Evolutionary conservation across 768 basidiomycete species (phyloP).

Genomic region (Trametopsis cervina): DNA sequence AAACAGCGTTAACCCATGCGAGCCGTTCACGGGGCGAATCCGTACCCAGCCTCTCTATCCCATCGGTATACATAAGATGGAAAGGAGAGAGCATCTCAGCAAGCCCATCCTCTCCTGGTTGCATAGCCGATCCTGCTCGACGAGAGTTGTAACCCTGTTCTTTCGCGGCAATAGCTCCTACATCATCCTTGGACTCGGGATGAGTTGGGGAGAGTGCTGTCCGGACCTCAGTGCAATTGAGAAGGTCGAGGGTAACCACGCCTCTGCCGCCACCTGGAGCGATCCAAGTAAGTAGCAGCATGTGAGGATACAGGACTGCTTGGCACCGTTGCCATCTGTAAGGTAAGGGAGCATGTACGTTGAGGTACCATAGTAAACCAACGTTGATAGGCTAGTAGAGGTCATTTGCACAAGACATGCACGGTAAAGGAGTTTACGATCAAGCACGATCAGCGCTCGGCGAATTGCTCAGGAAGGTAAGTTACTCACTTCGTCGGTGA

Average conservation of each 20-base stretch:
- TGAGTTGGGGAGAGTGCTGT: slow-evolving; percentile 78
- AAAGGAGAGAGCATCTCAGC: slow-evolving; percentile 82
- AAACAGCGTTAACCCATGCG: slow-evolving; percentile 87
- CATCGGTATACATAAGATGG: slow-evolving; percentile 85
- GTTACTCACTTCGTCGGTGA: slow-evolving; percentile 36
- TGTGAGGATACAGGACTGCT: slow-evolving; percentile 75
- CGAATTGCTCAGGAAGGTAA: slow-evolving; percentile 2
- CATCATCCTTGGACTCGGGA: slow-evolving; percentile 74
- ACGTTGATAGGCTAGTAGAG: slow-evolving; percentile 71
- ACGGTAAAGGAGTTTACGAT: slow-evolving; percentile 1
- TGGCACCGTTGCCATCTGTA: slow-evolving; percentile 80
- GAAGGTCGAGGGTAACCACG: slow-evolving; percentile 77
- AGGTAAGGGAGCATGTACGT: slow-evolving; percentile 77
- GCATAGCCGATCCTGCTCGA: not conserved
- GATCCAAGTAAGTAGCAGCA: slow-evolving; percentile 83
- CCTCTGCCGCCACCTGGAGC: slow-evolving; percentile 78
- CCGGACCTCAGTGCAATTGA: slow-evolving; percentile 83
- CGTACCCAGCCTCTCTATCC: slow-evolving; percentile 82
- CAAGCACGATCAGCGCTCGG: not conserved
- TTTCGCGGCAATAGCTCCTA: slow-evolving; percentile 78
- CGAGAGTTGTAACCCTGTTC: slow-evolving; percentile 42
- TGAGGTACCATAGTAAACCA: slow-evolving; percentile 86
- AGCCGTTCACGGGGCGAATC: slow-evolving; percentile 83
- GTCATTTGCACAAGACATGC: slow-evolving; percentile 9
- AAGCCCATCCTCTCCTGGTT: slow-evolving; percentile 31